Evolutionary conservation across 2,329 filamentous ascomycete genomes (phyloP).

Genomic region (Xylariaceae sp.): DNA sequence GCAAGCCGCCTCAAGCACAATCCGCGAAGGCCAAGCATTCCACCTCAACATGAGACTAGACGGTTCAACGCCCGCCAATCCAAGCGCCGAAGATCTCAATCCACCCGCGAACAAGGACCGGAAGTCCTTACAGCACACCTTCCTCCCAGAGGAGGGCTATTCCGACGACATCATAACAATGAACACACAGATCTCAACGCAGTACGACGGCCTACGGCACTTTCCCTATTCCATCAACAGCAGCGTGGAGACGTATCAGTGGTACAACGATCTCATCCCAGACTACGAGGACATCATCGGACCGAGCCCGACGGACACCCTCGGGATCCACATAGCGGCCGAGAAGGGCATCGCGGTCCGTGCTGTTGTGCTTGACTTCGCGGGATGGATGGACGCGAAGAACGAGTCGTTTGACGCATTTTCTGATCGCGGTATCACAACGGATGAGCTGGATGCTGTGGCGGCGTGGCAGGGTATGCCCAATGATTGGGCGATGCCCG

Average conservation of each 20-base stretch:
- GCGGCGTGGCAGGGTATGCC: slow-evolving; percentile 10
- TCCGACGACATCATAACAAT: slow-evolving; percentile 12
- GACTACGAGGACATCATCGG: slow-evolving; percentile 13
- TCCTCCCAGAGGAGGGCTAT: slow-evolving; percentile 4
- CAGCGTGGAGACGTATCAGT: slow-evolving; percentile 6
- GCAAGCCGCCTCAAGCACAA: slow-evolving; percentile 1
- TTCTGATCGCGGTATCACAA: background rate
- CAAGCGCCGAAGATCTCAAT: background rate
- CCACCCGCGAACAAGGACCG: slow-evolving; percentile 2
- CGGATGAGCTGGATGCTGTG: slow-evolving; percentile 3
- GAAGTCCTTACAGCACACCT: slow-evolving; percentile 8
- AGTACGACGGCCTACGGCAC: slow-evolving; percentile 11
- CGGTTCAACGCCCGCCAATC: too few species aligned
- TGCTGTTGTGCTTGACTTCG: slow-evolving; percentile 9
- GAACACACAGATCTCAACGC: slow-evolving; percentile 12
- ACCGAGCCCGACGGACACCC: slow-evolving; percentile 4
- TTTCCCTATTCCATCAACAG: slow-evolving; percentile 10
- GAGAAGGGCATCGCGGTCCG: slow-evolving; percentile 11
- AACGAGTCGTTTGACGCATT: slow-evolving; percentile 8
- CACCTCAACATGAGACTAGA: slow-evolving; percentile 6
- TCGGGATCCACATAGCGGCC: slow-evolving; percentile 5
- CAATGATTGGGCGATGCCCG: background rate
- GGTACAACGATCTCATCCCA: slow-evolving; percentile 11
- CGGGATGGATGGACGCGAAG: slow-evolving; percentile 7
- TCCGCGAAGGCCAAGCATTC: slow-evolving; percentile 5